Conservation (phyloP, 1,139 yeast genomes). For the Suhomyces guaymorum region DNA sequence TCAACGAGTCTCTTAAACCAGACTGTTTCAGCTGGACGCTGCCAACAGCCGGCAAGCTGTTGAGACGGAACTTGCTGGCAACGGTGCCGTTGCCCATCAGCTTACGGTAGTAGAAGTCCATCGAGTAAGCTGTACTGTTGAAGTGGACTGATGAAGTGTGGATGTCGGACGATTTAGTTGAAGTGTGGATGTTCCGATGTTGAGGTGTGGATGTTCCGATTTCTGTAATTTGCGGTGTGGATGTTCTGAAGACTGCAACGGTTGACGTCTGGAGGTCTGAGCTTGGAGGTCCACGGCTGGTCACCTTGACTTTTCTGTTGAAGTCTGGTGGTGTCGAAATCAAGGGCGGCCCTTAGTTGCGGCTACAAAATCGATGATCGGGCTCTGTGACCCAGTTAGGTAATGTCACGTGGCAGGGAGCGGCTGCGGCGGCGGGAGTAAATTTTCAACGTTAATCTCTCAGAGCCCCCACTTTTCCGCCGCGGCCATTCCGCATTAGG, state of each 20-base stretch:
- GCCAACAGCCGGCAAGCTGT: conserved; percentile 6
- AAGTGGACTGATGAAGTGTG: too few species aligned
- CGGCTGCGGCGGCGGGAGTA: conserved; percentile 1
- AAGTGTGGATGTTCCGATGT: too few species aligned
- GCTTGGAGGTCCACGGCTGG: too few species aligned
- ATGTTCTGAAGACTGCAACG: too few species aligned
- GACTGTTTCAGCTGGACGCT: conserved; percentile 25
- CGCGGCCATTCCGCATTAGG: too few species aligned
- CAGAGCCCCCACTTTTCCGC: too few species aligned
- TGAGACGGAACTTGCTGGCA: conserved; percentile 37
- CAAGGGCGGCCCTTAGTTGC: conserved; percentile 15
- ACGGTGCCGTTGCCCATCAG: conserved; percentile 44
- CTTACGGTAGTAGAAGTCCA: conserved; percentile 41
- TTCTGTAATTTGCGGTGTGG: too few species aligned
- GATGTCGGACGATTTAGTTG: too few species aligned
- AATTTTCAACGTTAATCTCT: too few species aligned
- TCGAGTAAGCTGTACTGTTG: conserved; percentile 11
- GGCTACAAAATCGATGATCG: conserved; percentile 12
- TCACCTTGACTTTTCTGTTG: too few species aligned
- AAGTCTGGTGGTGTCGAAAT: background rate
- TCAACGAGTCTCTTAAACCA: conserved; percentile 19
- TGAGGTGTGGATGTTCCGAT: too few species aligned
- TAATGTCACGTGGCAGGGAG: conserved; percentile 15
- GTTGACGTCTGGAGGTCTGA: too few species aligned
- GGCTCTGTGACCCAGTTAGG: conserved; percentile 16